These are phyloP conservation scores for Vigna unguiculata DNA, from an alignment of 306 rosid species.

Conservation along the genomic window DNA sequence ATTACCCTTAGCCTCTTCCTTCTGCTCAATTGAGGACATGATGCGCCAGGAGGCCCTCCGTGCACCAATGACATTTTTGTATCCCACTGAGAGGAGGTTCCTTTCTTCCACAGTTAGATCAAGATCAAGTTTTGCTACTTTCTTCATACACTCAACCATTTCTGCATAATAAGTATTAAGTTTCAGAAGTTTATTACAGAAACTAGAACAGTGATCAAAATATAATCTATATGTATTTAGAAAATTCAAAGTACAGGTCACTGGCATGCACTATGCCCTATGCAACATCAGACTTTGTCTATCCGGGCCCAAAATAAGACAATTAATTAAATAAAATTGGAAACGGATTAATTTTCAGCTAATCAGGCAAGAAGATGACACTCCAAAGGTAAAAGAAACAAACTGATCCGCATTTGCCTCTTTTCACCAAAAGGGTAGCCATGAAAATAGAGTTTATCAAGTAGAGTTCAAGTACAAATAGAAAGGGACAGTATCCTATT, in stretches of 20 bases:
- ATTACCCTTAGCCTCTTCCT: constrained; percentile 94
- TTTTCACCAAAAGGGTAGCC: not conserved
- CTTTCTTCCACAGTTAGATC: constrained; percentile 98
- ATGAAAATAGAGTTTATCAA: not conserved
- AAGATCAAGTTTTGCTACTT: constrained; percentile 85
- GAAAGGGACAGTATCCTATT: not conserved
- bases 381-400: constrained; percentile 7
- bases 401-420: not conserved
- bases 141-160: constrained; percentile 97
- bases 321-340: constrained; percentile 17
- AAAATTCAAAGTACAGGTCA: not conserved
- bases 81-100: constrained; percentile 97
- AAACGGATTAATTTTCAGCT: constrained; percentile 2
- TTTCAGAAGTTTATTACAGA: constrained; percentile 31
- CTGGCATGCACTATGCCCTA: not conserved
- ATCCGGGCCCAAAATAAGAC: not conserved
- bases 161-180: constrained; percentile 58
- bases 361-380: not conserved
- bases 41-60: constrained; percentile 98
- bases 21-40: constrained; percentile 98
- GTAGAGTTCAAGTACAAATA: not conserved
- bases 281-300: not conserved
- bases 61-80: constrained; percentile 97
- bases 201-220: not conserved
- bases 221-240: not conserved